These are phyloP conservation scores for Sanguinoderma infundibulare DNA, from an alignment of 1,284 basidiomycete species.

Conservation along the genomic window DNA sequence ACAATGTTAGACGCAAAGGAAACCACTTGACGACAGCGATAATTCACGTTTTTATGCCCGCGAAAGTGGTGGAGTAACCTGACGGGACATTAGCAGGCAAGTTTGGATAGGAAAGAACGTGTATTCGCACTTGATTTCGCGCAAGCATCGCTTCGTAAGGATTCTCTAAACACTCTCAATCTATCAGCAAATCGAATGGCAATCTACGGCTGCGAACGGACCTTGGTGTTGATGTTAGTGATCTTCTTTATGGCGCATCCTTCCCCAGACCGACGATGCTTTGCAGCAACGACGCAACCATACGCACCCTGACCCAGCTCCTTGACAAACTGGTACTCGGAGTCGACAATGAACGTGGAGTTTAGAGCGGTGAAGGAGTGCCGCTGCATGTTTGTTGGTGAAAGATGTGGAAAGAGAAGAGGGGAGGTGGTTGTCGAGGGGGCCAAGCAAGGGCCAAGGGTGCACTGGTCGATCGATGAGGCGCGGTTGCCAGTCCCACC, in stretches of 20 bases:
- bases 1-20: background rate
- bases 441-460: background rate
- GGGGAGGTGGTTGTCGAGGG: background rate
- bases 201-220: too few relatives aligned
- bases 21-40: background rate
- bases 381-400: slow-evolving; percentile 47
- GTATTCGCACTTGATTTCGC: slow-evolving; percentile 82
- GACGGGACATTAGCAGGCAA: slow-evolving; percentile 10
- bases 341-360: slow-evolving; percentile 86
- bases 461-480: slow-evolving; percentile 3
- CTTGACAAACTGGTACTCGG: slow-evolving; percentile 93
- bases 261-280: slow-evolving; percentile 84
- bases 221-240: slow-evolving; percentile 97
- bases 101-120: slow-evolving; percentile 5
- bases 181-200: slow-evolving; percentile 9
- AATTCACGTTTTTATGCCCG: slow-evolving; percentile 90
- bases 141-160: slow-evolving; percentile 91
- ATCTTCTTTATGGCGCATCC: slow-evolving; percentile 97
- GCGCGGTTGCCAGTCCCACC: too few relatives aligned
- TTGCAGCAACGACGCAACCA: slow-evolving; percentile 89
- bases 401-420: background rate
- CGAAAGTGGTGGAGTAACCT: slow-evolving; percentile 94
- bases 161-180: slow-evolving; percentile 63
- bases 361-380: slow-evolving; percentile 82
- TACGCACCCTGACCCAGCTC: slow-evolving; percentile 95